Conservation (phyloP, 345 rosid species). For the Citrus mangshanensis region DNA sequence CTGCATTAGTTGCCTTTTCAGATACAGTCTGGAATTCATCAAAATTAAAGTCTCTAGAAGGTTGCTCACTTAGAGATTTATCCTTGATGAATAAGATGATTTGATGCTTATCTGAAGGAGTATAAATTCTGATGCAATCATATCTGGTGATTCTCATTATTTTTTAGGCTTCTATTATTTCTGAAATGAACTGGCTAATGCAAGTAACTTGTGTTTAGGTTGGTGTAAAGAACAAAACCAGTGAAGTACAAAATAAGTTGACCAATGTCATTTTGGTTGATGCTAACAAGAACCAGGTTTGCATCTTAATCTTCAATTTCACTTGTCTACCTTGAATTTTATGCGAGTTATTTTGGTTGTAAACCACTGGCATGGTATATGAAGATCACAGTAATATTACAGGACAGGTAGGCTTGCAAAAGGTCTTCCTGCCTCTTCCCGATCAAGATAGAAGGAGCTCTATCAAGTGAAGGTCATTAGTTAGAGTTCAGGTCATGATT, state of each 20-base stretch:
- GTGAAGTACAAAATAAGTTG: constrained; percentile 57
- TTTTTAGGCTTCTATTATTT: background rate
- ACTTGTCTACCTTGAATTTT: background rate
- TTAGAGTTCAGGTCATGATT: background rate
- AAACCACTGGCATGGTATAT: background rate
- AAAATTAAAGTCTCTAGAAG: background rate
- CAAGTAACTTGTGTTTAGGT: constrained; percentile 45
- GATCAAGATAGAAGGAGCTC: no score
- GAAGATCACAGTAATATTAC: background rate
- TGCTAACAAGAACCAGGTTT: constrained; percentile 69
- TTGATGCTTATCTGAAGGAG: background rate
- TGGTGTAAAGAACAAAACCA: constrained; percentile 86
- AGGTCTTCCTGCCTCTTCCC: no score
- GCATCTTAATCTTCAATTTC: constrained; percentile 18
- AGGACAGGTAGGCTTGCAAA: no score
- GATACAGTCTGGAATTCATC: background rate
- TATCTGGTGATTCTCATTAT: background rate
- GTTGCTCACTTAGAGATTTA: background rate
- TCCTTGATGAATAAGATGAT: background rate
- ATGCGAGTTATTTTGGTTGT: background rate
- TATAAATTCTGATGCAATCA: background rate
- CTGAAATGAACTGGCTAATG: constrained; percentile 3
- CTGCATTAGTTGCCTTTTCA: background rate
- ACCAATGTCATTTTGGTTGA: constrained; percentile 47
- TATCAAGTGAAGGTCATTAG: background rate